A percentile compares a stretch with the other conserved stretches of the same genome.
These are phyloP conservation scores for Monilinia vaccinii-corymbosi DNA, from an alignment of 2,329 filamentous ascomycete genomes.

Conservation along the genomic window DNA sequence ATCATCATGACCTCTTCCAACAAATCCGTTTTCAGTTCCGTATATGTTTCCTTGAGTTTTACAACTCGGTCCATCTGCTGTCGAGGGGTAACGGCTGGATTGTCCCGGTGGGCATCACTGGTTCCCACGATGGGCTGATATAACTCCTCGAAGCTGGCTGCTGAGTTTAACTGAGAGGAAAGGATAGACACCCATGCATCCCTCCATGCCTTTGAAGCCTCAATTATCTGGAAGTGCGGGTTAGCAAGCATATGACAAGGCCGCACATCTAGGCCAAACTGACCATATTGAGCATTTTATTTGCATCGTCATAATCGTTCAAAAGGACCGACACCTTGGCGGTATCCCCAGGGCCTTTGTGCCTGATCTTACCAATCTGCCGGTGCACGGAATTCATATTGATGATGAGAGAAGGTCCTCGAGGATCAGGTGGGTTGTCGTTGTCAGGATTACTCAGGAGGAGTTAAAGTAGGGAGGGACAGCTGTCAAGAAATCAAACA, in stretches of 20 bases:
- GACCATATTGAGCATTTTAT: slow-evolving; percentile 65
- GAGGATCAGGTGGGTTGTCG: neutral
- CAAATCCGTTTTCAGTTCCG: slow-evolving; percentile 63
- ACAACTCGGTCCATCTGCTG: slow-evolving; percentile 54
- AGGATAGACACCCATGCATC: slow-evolving; percentile 70
- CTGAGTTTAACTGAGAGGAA: slow-evolving; percentile 55
- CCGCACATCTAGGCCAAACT: slow-evolving; percentile 18
- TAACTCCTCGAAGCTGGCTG: slow-evolving; percentile 59
- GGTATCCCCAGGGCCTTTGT: slow-evolving; percentile 61
- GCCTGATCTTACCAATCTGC: slow-evolving; percentile 63
- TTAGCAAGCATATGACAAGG: slow-evolving; percentile 6
- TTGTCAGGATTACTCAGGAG: neutral
- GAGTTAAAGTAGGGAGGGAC: neutral
- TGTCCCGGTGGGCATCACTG: slow-evolving; percentile 45
- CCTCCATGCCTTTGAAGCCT: slow-evolving; percentile 66
- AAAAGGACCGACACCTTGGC: slow-evolving; percentile 66
- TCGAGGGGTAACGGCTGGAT: slow-evolving; percentile 51
- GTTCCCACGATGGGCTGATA: slow-evolving; percentile 70
- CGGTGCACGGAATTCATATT: slow-evolving; percentile 65
- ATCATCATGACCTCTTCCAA: slow-evolving; percentile 62
- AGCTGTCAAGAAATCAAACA: neutral
- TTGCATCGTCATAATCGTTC: slow-evolving; percentile 72
- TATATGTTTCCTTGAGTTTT: slow-evolving; percentile 56
- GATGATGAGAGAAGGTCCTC: slow-evolving; percentile 11
- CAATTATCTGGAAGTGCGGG: slow-evolving; percentile 51